Conservation (phyloP, 1,139 yeast species). For the Suhomyces kunorum region DNA sequence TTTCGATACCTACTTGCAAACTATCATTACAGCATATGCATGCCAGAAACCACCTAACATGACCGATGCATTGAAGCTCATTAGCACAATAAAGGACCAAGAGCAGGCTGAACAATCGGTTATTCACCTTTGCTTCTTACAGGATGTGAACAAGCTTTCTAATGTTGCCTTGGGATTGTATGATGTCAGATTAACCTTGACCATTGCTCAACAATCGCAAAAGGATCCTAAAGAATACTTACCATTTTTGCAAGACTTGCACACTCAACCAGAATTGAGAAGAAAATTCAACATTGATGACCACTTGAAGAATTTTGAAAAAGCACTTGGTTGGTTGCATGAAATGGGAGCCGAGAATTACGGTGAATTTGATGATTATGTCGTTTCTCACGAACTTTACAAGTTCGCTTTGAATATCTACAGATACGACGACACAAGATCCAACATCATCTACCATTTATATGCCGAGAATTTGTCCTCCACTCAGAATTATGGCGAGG, state of each 20-base stretch:
- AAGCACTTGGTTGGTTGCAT: conserved; percentile 68
- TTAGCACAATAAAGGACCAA: conserved; percentile 48
- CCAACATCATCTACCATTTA: conserved; percentile 53
- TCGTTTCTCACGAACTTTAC: conserved; percentile 73
- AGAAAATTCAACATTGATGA: conserved; percentile 80
- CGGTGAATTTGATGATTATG: conserved; percentile 67
- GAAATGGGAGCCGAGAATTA: conserved; percentile 51
- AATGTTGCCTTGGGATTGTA: conserved; percentile 80
- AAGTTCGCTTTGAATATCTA: conserved; percentile 65
- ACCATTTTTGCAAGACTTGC: conserved; percentile 83
- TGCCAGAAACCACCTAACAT: conserved; percentile 88
- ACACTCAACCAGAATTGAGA: conserved; percentile 64
- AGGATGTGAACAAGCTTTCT: conserved; percentile 83
- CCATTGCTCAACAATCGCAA: conserved; percentile 93
- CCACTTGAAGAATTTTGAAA: conserved; percentile 62
- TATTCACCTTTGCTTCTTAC: conserved; percentile 84
- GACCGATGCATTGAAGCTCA: conserved; percentile 66
- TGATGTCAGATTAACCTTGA: conserved; percentile 75
- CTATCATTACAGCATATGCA: conserved; percentile 87
- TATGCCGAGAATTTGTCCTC: conserved; percentile 65
- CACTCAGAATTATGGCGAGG: conserved; percentile 60
- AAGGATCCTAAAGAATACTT: conserved; percentile 97
- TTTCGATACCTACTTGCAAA: conserved; percentile 64
- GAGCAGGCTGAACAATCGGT: conserved; percentile 64
- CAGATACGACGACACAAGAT: conserved; percentile 58